Conservation (phyloP, 305 asterid genomes). For the Fraxinus albicans region DNA sequence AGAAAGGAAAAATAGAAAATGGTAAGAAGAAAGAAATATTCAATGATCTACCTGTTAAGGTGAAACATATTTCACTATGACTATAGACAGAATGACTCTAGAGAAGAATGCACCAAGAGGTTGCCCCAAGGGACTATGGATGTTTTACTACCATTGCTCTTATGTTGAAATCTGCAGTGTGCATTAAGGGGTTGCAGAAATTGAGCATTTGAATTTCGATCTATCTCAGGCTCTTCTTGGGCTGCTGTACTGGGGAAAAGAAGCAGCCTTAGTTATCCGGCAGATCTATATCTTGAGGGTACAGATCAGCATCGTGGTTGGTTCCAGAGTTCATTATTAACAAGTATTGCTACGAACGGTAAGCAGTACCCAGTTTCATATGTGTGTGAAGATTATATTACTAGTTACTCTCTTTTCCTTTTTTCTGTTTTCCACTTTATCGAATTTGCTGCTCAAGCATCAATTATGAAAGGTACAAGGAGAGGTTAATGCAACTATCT, state of each 20-base stretch:
- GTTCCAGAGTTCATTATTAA: constrained; percentile 94
- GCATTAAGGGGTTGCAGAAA: neutral
- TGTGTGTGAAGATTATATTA: constrained; percentile 17
- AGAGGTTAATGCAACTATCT: neutral
- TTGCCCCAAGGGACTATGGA: neutral
- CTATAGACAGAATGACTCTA: neutral
- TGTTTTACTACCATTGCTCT: neutral
- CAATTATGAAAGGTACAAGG: neutral
- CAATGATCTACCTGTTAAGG: neutral
- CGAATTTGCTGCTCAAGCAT: neutral
- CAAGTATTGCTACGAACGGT: constrained; percentile 94
- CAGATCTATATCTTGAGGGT: constrained; percentile 96
- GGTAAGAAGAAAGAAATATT: neutral
- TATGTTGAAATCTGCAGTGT: neutral
- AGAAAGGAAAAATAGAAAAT: neutral
- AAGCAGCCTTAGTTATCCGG: constrained; percentile 74
- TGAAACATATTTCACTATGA: neutral
- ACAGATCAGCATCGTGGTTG: constrained; percentile 99
- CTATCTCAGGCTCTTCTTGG: constrained; percentile 88
- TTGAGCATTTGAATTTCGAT: neutral
- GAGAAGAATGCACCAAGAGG: neutral
- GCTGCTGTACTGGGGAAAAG: constrained; percentile 92
- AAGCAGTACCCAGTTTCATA: constrained; percentile 19
- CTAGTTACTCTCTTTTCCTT: neutral
- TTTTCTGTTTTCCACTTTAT: neutral